Base-by-base conservation (phyloP, 108 stramenopile genomes). In the Bacterosira constricta region DNA sequence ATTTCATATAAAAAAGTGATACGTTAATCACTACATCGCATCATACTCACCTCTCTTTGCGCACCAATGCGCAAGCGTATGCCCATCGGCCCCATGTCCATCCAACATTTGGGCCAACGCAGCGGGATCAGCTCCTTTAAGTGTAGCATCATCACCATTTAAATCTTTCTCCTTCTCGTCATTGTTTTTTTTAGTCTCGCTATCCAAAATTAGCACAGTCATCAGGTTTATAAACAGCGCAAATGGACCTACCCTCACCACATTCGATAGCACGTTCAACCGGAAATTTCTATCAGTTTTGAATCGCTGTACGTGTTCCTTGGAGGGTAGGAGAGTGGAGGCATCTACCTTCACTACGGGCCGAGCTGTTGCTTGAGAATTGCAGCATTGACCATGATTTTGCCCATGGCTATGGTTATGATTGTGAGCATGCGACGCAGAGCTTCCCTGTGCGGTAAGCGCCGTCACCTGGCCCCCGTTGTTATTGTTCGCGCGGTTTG, bases 1-100 rank as follows among this genome's bases (percentile, higher is more conserved):
- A 34, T 50, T 21, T 18, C 17, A 29, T 0, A 30, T 3, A 23
- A 32, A n/a, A 10, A 50, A 52, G 27, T 29, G 0, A 26, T 21
- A 36, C 56, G 42, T 21, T 6, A 41, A 68, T 4, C 12, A 63
- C 35, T 25, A 35, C 30, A 82, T 50, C 45, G 26, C 62, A 53
- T 61, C 31, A 15, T 71, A 63, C 88, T 41, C 25, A 75, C 82
- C 86, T 17, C 95, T 85, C 77, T 97, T 97, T 21, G 96, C 85
- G 5, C 96, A 94, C 98, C 98, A 98, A 82, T 98, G 98, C 63
- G 88, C 70, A 29, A 96, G 57, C 26, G 95, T 86, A 74, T 95
- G 90, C 11, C 95, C 95, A 61, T 91, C 88, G 13, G 71, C 76
- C 44, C 88, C 93, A 50, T 61, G 46, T 57, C 65, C 58, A 39